Conservation (phyloP, 129 eudicot species). For the Apium graveolens region DNA sequence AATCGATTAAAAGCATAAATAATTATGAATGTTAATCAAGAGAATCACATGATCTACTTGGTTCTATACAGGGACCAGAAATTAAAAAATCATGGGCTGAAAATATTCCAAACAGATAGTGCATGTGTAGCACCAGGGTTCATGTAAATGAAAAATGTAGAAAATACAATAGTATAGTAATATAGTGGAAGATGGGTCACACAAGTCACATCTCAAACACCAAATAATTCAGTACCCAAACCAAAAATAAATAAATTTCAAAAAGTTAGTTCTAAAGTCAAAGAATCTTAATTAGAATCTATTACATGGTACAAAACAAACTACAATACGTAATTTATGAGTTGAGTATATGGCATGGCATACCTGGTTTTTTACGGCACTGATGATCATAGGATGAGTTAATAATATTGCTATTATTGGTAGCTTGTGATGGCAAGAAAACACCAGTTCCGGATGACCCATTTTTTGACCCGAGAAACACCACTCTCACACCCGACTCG, state of each 20-base stretch:
- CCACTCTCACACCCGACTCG: conserved; percentile 66
- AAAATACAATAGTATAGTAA: neutral
- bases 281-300: conserved; percentile 5
- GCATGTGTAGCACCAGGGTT: too few species aligned
- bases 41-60: too few species aligned
- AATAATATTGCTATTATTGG: conserved; percentile 6
- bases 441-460: conserved; percentile 57
- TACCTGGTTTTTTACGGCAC: conserved; percentile 52
- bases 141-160: too few species aligned
- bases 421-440: conserved; percentile 41
- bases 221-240: neutral
- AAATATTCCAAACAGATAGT: too few species aligned
- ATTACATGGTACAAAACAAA: neutral
- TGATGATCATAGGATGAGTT: conserved; percentile 19
- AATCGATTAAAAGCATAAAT: too few species aligned
- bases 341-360: neutral
- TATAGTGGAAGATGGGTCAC: neutral
- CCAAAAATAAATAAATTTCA: neutral
- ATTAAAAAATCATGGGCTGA: too few species aligned
- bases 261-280: conserved; percentile 12
- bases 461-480: conserved; percentile 44
- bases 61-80: too few species aligned
- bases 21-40: too few species aligned
- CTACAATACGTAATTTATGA: neutral
- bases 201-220: neutral